These are phyloP conservation scores for Cicer arietinum DNA, from an alignment of 306 rosid species.

Conservation along the genomic window DNA sequence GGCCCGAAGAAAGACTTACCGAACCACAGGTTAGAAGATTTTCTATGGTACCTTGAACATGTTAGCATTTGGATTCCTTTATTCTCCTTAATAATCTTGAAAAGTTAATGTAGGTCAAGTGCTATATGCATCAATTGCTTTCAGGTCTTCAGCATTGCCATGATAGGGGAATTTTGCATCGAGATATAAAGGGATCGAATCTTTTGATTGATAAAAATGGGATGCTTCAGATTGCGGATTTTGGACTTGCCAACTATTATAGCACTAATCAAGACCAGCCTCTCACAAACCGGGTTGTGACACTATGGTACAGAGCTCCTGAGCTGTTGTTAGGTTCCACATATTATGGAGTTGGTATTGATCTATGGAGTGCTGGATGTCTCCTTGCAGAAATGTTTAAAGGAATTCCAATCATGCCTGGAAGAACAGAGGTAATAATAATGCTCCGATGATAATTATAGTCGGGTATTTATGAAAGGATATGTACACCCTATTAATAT, in stretches of 20 bases:
- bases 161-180: slow-evolving; percentile 82
- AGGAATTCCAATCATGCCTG: slow-evolving; percentile 79
- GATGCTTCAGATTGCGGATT: slow-evolving; percentile 87
- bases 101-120: slow-evolving; percentile 72
- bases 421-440: slow-evolving; percentile 73
- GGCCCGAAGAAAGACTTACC: slow-evolving; percentile 58
- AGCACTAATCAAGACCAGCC: slow-evolving; percentile 50
- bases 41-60: not conserved
- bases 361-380: slow-evolving; percentile 98
- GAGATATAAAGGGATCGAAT: slow-evolving; percentile 91
- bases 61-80: slow-evolving; percentile 33
- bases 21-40: slow-evolving; percentile 79
- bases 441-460: not conserved
- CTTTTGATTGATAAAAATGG: slow-evolving; percentile 82
- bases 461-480: too few species aligned
- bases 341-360: slow-evolving; percentile 79
- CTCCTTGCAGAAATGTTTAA: slow-evolving; percentile 84
- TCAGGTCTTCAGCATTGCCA: slow-evolving; percentile 95
- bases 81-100: slow-evolving; percentile 44
- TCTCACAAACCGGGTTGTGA: slow-evolving; percentile 92
- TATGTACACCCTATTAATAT: too few species aligned
- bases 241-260: slow-evolving; percentile 84
- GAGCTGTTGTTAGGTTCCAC: slow-evolving; percentile 86
- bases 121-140: slow-evolving; percentile 90
- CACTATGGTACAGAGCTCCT: slow-evolving; percentile 94